phyloP scores from a whole-genome alignment of 345 rosid genomes.

The Populus ilicifolia region DNA sequence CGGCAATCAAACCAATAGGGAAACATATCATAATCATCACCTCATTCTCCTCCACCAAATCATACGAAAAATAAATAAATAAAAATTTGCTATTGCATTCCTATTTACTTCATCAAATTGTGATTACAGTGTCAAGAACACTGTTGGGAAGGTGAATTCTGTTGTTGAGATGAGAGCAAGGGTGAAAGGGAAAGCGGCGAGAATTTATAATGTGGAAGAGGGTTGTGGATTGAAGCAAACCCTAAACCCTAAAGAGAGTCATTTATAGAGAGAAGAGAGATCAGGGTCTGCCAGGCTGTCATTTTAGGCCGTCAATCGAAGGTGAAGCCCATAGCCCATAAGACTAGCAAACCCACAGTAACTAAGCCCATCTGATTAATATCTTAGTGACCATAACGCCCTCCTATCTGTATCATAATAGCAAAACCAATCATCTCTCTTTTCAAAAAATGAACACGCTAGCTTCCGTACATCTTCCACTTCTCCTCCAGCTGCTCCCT shows the following conservation, averaged over 20 bases:
- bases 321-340: neutral
- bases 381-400: neutral
- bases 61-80: neutral
- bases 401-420: neutral
- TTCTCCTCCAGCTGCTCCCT: neutral
- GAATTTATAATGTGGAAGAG: neutral
- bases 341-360: neutral
- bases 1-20: constrained; percentile 60
- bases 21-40: constrained; percentile 32
- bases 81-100: no score
- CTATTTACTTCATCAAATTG: no score
- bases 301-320: neutral
- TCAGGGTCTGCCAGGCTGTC: neutral
- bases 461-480: neutral
- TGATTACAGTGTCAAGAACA: no score
- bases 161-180: no score
- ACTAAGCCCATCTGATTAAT: neutral
- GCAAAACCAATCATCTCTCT: neutral
- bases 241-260: neutral
- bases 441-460: neutral
- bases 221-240: neutral
- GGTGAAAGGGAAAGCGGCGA: neutral
- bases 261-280: neutral
- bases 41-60: constrained; percentile 21
- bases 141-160: no score